Percentiles rank a stretch among this genome's conserved stretches.
These are phyloP conservation scores for Nicotiana paniculata DNA, from an alignment of 257 asterid genomes.

Conservation along the genomic window DNA sequence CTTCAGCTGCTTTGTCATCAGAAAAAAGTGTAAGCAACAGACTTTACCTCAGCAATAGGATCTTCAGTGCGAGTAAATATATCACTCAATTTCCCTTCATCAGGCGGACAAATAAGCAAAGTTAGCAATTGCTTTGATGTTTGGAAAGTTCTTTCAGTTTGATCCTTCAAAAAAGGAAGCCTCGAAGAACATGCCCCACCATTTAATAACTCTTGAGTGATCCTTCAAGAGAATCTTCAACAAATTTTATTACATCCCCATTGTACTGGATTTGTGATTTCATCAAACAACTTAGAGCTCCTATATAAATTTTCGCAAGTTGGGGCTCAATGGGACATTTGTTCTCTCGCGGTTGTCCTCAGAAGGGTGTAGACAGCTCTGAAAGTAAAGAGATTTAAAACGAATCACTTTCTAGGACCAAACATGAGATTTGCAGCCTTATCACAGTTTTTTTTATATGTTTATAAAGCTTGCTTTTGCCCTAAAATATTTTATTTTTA, in stretches of 20 bases:
- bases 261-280: not conserved
- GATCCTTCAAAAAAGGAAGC: not conserved
- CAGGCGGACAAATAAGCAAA: not conserved
- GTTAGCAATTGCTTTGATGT: not conserved
- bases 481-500: no score
- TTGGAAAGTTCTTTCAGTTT: not conserved
- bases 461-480: no score
- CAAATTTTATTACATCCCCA: not conserved
- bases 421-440: not conserved
- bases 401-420: not conserved
- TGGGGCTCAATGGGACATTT: no score
- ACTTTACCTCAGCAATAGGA: not conserved
- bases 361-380: not conserved
- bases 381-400: not conserved
- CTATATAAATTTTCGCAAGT: no score
- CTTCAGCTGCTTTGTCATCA: not conserved
- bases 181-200: not conserved
- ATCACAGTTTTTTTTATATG: no score
- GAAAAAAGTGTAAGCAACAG: not conserved
- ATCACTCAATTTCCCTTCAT: not conserved
- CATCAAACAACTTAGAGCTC: not conserved
- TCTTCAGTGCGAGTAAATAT: not conserved
- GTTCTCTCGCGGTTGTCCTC: no score
- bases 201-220: not conserved
- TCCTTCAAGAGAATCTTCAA: constrained; percentile 1